phyloP scores from a whole-genome alignment of 768 basidiomycete genomes.

The Filobasidium floriforme region DNA sequence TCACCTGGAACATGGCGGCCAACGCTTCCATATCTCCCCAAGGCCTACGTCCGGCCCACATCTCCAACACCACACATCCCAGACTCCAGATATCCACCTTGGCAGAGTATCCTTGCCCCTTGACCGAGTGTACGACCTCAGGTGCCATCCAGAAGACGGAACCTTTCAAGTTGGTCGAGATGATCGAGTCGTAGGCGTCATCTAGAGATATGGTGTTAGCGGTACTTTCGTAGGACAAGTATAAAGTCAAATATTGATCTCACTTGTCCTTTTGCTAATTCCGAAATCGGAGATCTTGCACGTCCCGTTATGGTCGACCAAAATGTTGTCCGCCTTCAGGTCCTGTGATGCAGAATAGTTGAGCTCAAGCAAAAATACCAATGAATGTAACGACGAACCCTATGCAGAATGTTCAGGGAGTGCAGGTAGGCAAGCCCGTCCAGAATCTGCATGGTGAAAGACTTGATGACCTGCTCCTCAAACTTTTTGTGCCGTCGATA shows the following conservation, averaged over 20 bases:
- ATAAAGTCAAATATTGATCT: constrained; percentile 20
- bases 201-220: constrained; percentile 48
- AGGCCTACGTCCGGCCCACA: constrained; percentile 95
- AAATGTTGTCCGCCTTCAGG: constrained; percentile 94
- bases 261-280: constrained; percentile 80
- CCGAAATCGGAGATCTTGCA: constrained; percentile 95
- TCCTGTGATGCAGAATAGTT: constrained; percentile 53
- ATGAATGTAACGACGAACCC: constrained; percentile 51
- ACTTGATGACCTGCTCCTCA: constrained; percentile 81
- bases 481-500: constrained; percentile 87
- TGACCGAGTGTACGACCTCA: constrained; percentile 71
- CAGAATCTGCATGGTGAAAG: constrained; percentile 85
- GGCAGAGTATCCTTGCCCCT: constrained; percentile 78
- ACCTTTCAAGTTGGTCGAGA: constrained; percentile 86
- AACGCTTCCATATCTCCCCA: constrained; percentile 77
- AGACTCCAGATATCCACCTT: constrained; percentile 96
- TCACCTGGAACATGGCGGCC: constrained; percentile 88
- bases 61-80: constrained; percentile 96
- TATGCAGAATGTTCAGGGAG: constrained; percentile 79
- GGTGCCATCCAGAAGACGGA: constrained; percentile 99
- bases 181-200: constrained; percentile 71
- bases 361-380: not conserved
- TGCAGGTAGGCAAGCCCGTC: constrained; percentile 89
- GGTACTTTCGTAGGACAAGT: not conserved
- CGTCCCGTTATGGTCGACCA: constrained; percentile 80